Evolutionary conservation across 371 early-diverging fungal genomes (phyloP), one percentile per base, ranked within the genome.

Genomic region (Nematocida minor): DNA sequence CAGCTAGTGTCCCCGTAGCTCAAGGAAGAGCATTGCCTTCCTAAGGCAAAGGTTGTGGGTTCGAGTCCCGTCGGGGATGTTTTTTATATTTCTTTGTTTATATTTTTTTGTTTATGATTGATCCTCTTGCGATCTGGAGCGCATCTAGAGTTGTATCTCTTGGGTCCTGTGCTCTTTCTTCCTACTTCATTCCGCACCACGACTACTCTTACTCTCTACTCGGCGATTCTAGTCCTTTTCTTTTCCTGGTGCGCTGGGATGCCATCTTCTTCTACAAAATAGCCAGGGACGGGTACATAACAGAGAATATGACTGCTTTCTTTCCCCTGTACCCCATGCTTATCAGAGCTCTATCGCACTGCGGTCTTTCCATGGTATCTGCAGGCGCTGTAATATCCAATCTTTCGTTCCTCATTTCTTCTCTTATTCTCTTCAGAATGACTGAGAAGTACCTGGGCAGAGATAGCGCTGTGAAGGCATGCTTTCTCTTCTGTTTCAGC

Each of bases 281-380:
- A 71, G 89, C 92, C 7, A 87, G 89, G 78, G 64, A 88, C 14
- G 92, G 92, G 9, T 94, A 94, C 81, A 80, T 87, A 0, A 91
- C 88, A 82, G 95, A 95, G 80, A 91, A 94, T 80, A 90, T 90
- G 81, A 88, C 89, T 82, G 95, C 94, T 0, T 95, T 95, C 83
- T 91, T 93, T 83, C 94, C 95, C 4, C 82, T 91, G 29, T 80
- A 91, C 66, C 93, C 94, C 0, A 53, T 88, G 14, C 54, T 89
- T 22, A 85, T 89, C 77, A 84, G 89, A 40, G 20, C 82, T 6
- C 49, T 89, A 4, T 79, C 87, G 11, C 78, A 84, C 51, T 86
- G 46, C n/a, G 6, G 25, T 0, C 4, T 85, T 82, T 1, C 29
- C 82, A 4, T 70, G 88, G 1, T 84, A 84, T 7, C 71, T 87